Evolutionary conservation across 768 basidiomycete genomes (phyloP).

Genomic region (Daedaleopsis nitida): DNA sequence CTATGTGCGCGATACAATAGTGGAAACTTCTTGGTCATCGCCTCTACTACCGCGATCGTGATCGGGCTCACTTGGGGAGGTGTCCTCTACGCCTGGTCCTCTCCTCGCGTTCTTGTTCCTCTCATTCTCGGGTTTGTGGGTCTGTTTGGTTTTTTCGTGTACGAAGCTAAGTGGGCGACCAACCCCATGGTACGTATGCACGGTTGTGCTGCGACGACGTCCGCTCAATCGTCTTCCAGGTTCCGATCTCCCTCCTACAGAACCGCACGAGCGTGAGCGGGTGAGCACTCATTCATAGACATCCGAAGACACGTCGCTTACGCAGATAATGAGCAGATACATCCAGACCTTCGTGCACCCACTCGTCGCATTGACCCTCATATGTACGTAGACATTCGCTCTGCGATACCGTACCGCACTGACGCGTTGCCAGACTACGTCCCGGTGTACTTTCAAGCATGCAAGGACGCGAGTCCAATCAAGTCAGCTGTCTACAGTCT

Average conservation of each 20-base stretch:
- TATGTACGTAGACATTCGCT: not conserved
- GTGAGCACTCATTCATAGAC: not conserved
- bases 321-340: not conserved
- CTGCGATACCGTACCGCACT: not conserved
- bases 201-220: constrained; percentile 21
- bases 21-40: constrained; percentile 24
- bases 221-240: constrained; percentile 30
- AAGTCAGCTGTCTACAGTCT: constrained; percentile 40
- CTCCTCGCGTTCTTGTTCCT: constrained; percentile 35
- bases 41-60: constrained; percentile 13
- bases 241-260: not conserved
- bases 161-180: constrained; percentile 31
- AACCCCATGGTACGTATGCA: constrained; percentile 25
- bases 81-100: constrained; percentile 36
- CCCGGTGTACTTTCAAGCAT: constrained; percentile 49
- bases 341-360: constrained; percentile 1
- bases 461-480: constrained; percentile 37
- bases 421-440: constrained; percentile 33
- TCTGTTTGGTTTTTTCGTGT: constrained; percentile 31
- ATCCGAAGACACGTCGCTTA: not conserved
- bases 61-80: constrained; percentile 36
- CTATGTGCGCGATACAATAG: constrained; percentile 11
- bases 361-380: not conserved
- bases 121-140: constrained; percentile 36
- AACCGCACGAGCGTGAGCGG: constrained; percentile 4